These are phyloP conservation scores for Ustilago nuda DNA, from an alignment of 1,284 basidiomycete species.

Conservation along the genomic window DNA sequence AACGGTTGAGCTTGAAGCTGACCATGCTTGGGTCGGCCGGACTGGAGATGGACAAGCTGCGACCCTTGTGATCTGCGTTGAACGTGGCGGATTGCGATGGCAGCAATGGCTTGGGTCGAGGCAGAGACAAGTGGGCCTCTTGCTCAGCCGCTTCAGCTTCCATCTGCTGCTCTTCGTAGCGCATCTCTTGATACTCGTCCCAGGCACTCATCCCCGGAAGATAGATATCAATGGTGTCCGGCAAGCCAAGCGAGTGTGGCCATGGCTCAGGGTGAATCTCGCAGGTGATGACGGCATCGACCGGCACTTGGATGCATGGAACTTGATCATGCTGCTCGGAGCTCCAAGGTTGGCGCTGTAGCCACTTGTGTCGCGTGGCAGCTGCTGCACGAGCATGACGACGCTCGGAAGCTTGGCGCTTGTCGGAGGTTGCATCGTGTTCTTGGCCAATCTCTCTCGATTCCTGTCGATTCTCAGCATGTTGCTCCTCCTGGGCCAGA, in stretches of 20 bases:
- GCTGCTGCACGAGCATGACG: conserved; percentile 27
- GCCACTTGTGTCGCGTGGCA: conserved; percentile 32
- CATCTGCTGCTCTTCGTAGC: conserved; percentile 40
- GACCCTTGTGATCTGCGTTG: conserved; percentile 12
- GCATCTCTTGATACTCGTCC: conserved; percentile 54
- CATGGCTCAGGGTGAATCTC: conserved; percentile 45
- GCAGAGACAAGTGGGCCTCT: not conserved
- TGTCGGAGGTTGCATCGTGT: not conserved
- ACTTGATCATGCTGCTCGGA: conserved; percentile 14
- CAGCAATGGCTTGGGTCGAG: conserved; percentile 12
- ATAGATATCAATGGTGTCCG: conserved; percentile 64
- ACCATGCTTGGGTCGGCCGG: conserved; percentile 54
- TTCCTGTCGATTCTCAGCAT: not conserved
- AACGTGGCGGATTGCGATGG: conserved; percentile 15
- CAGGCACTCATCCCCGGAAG: conserved; percentile 61
- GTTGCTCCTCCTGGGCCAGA: conserved; percentile 16
- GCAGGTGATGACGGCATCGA: conserved; percentile 32
- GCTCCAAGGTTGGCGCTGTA: conserved; percentile 21
- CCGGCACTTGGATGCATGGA: conserved; percentile 18
- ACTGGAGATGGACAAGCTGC: conserved; percentile 51
- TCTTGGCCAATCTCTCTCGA: not conserved
- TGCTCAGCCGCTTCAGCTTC: conserved; percentile 21
- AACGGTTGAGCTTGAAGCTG: conserved; percentile 52
- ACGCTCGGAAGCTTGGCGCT: conserved; percentile 6
- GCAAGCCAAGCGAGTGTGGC: conserved; percentile 44